A percentile compares a stretch with the other conserved stretches of the same genome.
These are phyloP conservation scores for Epicoccum nigrum DNA, from an alignment of 2,329 filamentous ascomycete genomes.

Conservation along the genomic window DNA sequence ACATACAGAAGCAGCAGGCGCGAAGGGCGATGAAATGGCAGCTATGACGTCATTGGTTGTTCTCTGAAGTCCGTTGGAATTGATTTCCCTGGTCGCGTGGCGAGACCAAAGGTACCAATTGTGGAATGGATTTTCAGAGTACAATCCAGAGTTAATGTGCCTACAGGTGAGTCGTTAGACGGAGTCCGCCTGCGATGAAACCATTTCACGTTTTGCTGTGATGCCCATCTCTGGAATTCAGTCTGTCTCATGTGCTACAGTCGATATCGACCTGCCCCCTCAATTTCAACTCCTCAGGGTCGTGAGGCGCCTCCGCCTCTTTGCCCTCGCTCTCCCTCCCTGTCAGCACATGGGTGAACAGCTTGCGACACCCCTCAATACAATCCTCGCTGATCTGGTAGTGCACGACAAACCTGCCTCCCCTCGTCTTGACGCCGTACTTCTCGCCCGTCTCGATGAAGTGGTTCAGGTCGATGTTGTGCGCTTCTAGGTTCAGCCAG, in stretches of 20 bases:
- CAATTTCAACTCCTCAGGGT: constrained; percentile 36
- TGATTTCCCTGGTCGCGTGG: too few species aligned
- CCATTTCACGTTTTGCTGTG: too few species aligned
- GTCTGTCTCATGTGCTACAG: neutral
- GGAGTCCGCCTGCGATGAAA: too few species aligned
- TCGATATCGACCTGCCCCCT: constrained; percentile 29
- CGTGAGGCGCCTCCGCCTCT: constrained; percentile 27
- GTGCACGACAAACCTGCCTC: constrained; percentile 69
- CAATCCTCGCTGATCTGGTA: constrained; percentile 75
- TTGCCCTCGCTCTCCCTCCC: constrained; percentile 29
- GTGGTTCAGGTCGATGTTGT: constrained; percentile 59
- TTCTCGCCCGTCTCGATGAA: constrained; percentile 62
- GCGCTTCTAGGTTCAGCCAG: constrained; percentile 75
- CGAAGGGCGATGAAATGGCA: too few species aligned
- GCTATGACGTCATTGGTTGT: too few species aligned
- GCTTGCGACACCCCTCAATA: constrained; percentile 45
- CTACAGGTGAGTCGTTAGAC: too few species aligned
- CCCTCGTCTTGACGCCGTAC: constrained; percentile 62
- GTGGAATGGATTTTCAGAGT: too few species aligned
- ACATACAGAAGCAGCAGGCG: too few species aligned
- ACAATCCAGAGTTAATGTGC: too few species aligned
- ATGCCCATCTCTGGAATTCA: too few species aligned
- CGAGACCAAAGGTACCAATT: too few species aligned
- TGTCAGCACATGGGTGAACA: constrained; percentile 33
- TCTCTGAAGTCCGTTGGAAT: too few species aligned